Evolutionary conservation across 345 rosid genomes (phyloP).

Genomic region (Laguncularia racemosa): DNA sequence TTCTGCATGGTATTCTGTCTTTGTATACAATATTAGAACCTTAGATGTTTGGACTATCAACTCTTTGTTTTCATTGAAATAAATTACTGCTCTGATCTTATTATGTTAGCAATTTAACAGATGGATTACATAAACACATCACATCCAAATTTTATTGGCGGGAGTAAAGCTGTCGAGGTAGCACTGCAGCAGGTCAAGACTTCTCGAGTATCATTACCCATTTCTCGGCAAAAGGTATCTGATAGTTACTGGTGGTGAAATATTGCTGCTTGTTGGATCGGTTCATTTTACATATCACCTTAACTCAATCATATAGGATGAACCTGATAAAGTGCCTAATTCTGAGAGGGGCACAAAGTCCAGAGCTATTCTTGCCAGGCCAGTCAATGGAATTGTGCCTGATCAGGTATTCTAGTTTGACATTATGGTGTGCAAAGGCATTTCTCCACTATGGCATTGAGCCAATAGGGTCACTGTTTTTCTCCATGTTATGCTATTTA

Average conservation of each 20-base stretch:
- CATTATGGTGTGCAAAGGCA: slow-evolving; percentile 3
- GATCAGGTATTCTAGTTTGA: slow-evolving; percentile 62
- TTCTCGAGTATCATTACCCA: slow-evolving; percentile 49
- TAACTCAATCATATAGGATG: slow-evolving; percentile 38
- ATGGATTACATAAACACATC: slow-evolving; percentile 97
- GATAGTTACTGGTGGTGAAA: slow-evolving; percentile 7
- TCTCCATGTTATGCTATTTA: neutral
- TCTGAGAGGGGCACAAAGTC: slow-evolving; percentile 64
- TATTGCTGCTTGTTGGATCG: neutral
- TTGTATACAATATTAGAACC: no score
- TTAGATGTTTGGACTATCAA: neutral
- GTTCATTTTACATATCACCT: slow-evolving; percentile 7
- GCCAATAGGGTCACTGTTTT: neutral
- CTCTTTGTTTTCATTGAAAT: neutral
- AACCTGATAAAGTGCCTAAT: slow-evolving; percentile 64
- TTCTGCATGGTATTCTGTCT: no score
- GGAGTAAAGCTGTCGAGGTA: slow-evolving; percentile 80
- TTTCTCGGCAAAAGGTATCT: slow-evolving; percentile 61
- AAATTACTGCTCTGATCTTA: neutral
- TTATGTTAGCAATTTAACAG: slow-evolving; percentile 30
- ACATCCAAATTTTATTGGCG: slow-evolving; percentile 87
- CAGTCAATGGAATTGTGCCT: slow-evolving; percentile 68
- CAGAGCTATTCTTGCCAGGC: slow-evolving; percentile 79
- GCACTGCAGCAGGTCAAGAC: slow-evolving; percentile 69
- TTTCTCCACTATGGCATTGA: neutral